A percentile compares a stretch with the other conserved stretches of the same genome.
These are phyloP conservation scores for Eleusine coracana DNA, from an alignment of 176 grass and related monocot genomes.

Conservation along the genomic window DNA sequence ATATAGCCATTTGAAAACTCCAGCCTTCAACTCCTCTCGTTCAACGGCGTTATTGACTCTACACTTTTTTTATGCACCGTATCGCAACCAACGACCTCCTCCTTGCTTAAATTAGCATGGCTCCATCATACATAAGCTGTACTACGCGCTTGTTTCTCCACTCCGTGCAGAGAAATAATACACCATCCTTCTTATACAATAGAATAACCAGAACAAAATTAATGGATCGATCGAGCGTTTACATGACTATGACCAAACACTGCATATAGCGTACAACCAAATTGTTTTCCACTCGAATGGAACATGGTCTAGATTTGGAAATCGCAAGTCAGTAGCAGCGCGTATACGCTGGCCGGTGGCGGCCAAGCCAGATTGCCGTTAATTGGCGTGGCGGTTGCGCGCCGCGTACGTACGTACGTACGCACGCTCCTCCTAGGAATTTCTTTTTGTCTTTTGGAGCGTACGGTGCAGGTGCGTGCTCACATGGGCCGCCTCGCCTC, in stretches of 20 bases:
- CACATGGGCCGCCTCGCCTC: not conserved
- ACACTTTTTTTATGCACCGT: not conserved
- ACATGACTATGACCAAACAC: no score
- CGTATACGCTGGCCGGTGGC: constrained; percentile 3
- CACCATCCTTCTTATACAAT: no score
- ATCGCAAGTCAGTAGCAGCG: not conserved
- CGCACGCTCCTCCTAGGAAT: not conserved
- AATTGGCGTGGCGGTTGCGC: constrained; percentile 1
- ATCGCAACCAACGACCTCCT: not conserved
- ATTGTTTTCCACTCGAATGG: not conserved
- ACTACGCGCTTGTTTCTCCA: not conserved
- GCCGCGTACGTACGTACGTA: constrained; percentile 13
- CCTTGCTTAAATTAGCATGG: not conserved
- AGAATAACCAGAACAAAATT: no score
- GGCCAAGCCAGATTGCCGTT: not conserved
- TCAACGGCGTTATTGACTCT: not conserved
- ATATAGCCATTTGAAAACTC: not conserved
- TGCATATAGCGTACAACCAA: no score
- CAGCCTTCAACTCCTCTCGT: no score
- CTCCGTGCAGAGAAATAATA: not conserved
- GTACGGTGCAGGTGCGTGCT: not conserved
- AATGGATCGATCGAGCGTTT: no score
- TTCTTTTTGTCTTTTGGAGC: not conserved
- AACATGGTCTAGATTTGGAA: not conserved
- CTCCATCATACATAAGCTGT: not conserved